phyloP scores from a whole-genome alignment of 2,329 filamentous ascomycete species.

The Aspergillus sp. region DNA sequence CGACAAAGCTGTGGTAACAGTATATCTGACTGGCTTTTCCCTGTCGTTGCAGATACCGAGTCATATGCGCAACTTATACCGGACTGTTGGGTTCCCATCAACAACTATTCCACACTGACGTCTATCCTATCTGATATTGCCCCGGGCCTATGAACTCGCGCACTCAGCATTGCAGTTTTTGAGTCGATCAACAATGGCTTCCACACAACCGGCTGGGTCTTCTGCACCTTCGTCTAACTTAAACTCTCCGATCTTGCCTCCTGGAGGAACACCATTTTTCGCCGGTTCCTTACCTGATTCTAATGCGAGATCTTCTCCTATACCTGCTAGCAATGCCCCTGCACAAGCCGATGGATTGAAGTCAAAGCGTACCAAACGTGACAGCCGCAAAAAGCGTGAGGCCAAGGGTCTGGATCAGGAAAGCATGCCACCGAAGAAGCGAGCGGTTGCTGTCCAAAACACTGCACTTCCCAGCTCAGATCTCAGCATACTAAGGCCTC shows the following conservation, averaged over 20 bases:
- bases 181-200: slow-evolving; percentile 29
- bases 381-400: slow-evolving; percentile 48
- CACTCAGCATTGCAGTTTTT: background rate
- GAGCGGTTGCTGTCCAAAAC: slow-evolving; percentile 30
- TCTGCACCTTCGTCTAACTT: slow-evolving; percentile 40
- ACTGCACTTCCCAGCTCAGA: slow-evolving; percentile 41
- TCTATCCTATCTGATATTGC: background rate
- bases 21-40: background rate
- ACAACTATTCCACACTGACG: background rate
- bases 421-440: slow-evolving; percentile 40
- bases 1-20: background rate
- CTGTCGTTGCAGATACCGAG: background rate
- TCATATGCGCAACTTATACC: background rate
- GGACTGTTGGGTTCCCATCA: background rate
- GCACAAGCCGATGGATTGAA: slow-evolving; percentile 33
- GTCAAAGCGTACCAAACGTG: slow-evolving; percentile 46
- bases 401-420: slow-evolving; percentile 45
- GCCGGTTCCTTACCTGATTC: slow-evolving; percentile 32
- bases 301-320: slow-evolving; percentile 38
- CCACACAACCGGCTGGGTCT: slow-evolving; percentile 34
- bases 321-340: slow-evolving; percentile 32
- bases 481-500: slow-evolving; percentile 43
- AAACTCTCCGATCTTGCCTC: slow-evolving; percentile 37
- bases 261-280: slow-evolving; percentile 31
- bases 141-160: background rate